Evolutionary conservation across 345 rosid species (phyloP).

Genomic region (Linum trigynum): DNA sequence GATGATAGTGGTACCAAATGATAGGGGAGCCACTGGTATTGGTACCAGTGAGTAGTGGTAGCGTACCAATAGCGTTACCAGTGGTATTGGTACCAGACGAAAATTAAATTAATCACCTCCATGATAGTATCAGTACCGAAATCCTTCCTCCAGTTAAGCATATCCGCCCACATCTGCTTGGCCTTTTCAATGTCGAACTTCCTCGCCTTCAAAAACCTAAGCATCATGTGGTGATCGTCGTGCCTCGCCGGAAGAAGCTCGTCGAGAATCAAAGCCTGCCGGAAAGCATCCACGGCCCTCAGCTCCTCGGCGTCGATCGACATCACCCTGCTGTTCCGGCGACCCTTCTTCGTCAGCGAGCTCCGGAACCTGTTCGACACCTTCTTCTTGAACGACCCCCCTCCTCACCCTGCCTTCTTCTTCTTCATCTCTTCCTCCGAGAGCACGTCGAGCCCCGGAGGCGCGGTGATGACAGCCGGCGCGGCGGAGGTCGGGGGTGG

Average conservation of each 20-base stretch:
- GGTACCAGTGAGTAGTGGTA: too few species aligned
- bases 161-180: constrained; percentile 2
- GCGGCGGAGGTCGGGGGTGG: too few species aligned
- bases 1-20: too few species aligned
- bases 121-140: neutral
- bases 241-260: neutral
- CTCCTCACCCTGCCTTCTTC: neutral
- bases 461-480: too few species aligned
- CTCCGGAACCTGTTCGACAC: neutral
- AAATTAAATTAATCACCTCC: too few species aligned
- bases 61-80: too few species aligned
- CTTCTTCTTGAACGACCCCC: neutral
- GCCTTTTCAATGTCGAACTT: constrained; percentile 5
- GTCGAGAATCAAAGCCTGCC: neutral
- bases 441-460: neutral
- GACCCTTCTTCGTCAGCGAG: neutral
- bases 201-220: constrained; percentile 2
- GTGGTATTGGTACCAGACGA: too few species aligned
- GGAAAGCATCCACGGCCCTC: neutral
- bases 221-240: constrained; percentile 3
- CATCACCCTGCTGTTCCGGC: constrained; percentile 4
- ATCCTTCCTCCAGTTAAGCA: constrained; percentile 1
- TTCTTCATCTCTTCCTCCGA: neutral
- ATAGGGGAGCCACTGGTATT: too few species aligned
- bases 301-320: constrained; percentile 1